A percentile compares a stretch with the other conserved stretches of the same genome.
Conservation (phyloP, 306 rosid species). For the Cicer arietinum region DNA sequence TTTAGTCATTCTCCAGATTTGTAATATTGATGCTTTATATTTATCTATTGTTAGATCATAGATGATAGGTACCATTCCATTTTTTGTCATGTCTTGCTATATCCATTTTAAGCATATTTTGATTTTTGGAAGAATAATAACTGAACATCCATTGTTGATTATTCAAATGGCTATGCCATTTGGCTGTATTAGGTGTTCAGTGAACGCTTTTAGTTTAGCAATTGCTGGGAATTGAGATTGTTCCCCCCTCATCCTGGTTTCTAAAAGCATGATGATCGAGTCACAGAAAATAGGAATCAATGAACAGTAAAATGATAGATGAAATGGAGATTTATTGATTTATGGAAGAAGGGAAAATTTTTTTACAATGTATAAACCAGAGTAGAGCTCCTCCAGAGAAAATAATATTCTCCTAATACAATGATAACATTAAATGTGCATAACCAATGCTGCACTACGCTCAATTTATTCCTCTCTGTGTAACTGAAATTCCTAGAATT, state of each 20-base stretch:
- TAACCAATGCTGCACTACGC: no score
- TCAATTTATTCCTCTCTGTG: no score
- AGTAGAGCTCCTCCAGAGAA: no score
- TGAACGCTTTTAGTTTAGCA: slow-evolving; percentile 25
- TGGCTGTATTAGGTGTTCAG: slow-evolving; percentile 23
- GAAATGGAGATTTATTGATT: no score
- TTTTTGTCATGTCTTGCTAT: slow-evolving; percentile 13
- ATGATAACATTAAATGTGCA: no score
- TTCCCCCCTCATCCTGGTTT: slow-evolving; percentile 2
- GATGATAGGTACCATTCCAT: not conserved
- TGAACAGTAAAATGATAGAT: no score
- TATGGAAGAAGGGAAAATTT: no score
- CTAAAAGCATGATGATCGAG: not conserved
- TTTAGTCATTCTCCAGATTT: slow-evolving; percentile 11
- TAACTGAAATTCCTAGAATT: no score
- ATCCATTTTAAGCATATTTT: slow-evolving; percentile 19
- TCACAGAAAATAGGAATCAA: no score
- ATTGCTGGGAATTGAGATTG: not conserved
- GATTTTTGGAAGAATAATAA: slow-evolving; percentile 6
- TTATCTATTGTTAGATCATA: slow-evolving; percentile 15
- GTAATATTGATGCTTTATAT: slow-evolving; percentile 1
- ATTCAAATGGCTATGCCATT: not conserved
- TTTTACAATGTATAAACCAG: no score
- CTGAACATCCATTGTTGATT: slow-evolving; percentile 8
- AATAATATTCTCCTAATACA: no score